A percentile compares a stretch with the other conserved stretches of the same genome.
phyloP scores from a whole-genome alignment of 106 monocot genomes.

The Dendrobium huoshanense region DNA sequence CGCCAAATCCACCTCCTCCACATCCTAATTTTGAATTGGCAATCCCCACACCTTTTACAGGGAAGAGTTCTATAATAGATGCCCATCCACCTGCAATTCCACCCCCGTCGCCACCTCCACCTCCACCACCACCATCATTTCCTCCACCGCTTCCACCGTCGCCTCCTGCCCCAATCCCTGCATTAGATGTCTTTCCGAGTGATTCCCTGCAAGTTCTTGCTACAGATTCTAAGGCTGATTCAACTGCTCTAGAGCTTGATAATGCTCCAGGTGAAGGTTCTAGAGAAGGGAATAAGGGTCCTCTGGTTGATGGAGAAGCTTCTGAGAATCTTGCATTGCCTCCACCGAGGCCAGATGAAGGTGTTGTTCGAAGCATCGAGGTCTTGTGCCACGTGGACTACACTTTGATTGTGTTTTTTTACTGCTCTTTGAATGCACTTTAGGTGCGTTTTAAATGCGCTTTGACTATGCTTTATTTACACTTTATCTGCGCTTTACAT shows the following conservation, averaged over 20 bases:
- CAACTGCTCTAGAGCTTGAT: neutral
- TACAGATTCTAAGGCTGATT: neutral
- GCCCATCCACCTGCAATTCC: constrained; percentile 19
- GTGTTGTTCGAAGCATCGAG: constrained; percentile 34
- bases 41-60: constrained; percentile 11
- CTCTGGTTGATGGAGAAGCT: constrained; percentile 7
- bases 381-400: constrained; percentile 13
- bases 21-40: constrained; percentile 25
- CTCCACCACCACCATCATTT: constrained; percentile 35
- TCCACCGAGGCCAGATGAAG: constrained; percentile 37
- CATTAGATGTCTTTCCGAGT: neutral
- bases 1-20: constrained; percentile 1
- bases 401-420: too few relatives aligned
- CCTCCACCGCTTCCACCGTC: constrained; percentile 29
- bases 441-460: too few relatives aligned
- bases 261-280: constrained; percentile 9
- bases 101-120: constrained; percentile 19
- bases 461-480: too few relatives aligned
- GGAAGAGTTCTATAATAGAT: constrained; percentile 8
- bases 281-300: neutral
- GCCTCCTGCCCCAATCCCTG: constrained; percentile 23
- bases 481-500: too few relatives aligned
- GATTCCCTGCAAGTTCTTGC: neutral
- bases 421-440: too few relatives aligned
- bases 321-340: constrained; percentile 17